These are phyloP conservation scores for Penicillium canescens DNA, from an alignment of 495 filamentous ascomycete species.

Conservation along the genomic window DNA sequence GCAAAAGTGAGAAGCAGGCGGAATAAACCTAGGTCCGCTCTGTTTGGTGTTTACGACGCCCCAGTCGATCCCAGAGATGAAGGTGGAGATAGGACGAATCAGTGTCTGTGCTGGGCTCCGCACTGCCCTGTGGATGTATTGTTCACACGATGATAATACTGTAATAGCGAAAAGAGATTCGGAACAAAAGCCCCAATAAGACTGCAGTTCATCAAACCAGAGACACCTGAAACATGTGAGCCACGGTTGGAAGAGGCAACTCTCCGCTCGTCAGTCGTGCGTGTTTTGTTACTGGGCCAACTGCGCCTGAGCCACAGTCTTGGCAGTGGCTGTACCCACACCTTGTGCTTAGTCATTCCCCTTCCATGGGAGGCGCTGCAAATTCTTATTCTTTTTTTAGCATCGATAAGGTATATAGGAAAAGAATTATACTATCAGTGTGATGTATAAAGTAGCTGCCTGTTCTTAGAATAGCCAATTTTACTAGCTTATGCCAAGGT, in stretches of 20 bases:
- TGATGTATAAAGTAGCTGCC: background rate
- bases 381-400: conserved; percentile 16
- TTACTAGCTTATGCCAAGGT: background rate
- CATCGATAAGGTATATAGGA: too few relatives aligned
- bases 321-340: conserved; percentile 4
- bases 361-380: conserved; percentile 4
- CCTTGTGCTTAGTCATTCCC: background rate
- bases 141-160: conserved; percentile 5
- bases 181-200: conserved; percentile 1
- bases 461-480: background rate
- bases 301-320: conserved; percentile 10
- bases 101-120: conserved; percentile 16
- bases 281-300: conserved; percentile 39
- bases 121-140: conserved; percentile 13
- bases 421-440: too few relatives aligned
- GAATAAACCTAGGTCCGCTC: conserved; percentile 2
- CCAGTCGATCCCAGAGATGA: conserved; percentile 23
- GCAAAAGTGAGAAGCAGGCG: conserved; percentile 2
- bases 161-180: background rate
- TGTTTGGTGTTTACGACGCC: conserved; percentile 30
- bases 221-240: conserved; percentile 10
- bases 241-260: conserved; percentile 12
- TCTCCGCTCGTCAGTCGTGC: conserved; percentile 7
- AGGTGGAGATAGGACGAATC: conserved; percentile 27
- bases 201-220: conserved; percentile 1